These are phyloP conservation scores for Pelargonium australe DNA, from an alignment of 441 rosid genomes.

Conservation along the genomic window DNA sequence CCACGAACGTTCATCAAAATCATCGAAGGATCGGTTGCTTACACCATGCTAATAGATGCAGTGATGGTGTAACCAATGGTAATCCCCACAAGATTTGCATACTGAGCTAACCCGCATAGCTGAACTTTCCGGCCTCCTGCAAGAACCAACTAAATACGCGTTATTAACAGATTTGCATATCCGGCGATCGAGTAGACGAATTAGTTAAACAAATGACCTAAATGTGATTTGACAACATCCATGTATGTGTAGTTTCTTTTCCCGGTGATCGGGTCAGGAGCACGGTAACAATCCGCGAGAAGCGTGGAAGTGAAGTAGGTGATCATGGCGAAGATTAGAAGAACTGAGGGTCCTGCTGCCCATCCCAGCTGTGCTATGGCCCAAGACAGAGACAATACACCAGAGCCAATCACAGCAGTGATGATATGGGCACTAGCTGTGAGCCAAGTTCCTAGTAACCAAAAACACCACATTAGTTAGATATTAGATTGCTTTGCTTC, in stretches of 20 bases:
- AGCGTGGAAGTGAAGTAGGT: slow-evolving; percentile 67
- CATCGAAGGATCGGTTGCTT: slow-evolving; percentile 13
- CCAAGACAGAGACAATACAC: slow-evolving; percentile 10
- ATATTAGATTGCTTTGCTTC: background rate
- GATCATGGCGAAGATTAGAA: slow-evolving; percentile 46
- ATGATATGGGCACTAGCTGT: slow-evolving; percentile 12
- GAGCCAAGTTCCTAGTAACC: slow-evolving; percentile 2
- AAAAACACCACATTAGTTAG: background rate
- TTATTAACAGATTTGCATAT: too few species aligned
- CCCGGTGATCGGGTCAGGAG: slow-evolving; percentile 70
- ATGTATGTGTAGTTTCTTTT: slow-evolving; percentile 74
- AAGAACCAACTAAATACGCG: background rate
- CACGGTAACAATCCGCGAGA: slow-evolving; percentile 66
- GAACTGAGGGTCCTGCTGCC: slow-evolving; percentile 1
- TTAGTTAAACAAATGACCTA: slow-evolving; percentile 31
- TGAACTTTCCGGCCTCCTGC: slow-evolving; percentile 72
- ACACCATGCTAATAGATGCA: slow-evolving; percentile 92
- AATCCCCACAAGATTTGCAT: slow-evolving; percentile 57
- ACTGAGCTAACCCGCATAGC: slow-evolving; percentile 79
- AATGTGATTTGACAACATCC: slow-evolving; percentile 65
- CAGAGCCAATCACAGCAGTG: slow-evolving; percentile 9
- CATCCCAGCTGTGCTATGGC: slow-evolving; percentile 13
- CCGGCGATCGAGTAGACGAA: too few species aligned
- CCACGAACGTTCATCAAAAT: too few species aligned
- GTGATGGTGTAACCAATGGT: slow-evolving; percentile 89